A percentile compares a stretch with the other conserved stretches of the same genome.
Conservation (phyloP, 2,329 filamentous ascomycete species). For the Sclerotinia trifoliorum region DNA sequence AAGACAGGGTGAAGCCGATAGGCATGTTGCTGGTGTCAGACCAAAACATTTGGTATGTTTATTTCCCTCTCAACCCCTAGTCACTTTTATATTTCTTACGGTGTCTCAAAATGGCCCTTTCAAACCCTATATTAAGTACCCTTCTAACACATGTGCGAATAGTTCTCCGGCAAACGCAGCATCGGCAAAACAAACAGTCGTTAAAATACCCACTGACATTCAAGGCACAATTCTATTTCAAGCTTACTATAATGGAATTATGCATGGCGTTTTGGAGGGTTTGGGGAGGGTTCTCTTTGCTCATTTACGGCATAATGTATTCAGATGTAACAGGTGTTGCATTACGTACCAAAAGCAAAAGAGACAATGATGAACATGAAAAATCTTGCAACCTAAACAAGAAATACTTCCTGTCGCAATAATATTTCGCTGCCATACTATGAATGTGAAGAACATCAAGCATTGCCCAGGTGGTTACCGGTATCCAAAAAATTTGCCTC, state of each 20-base stretch:
- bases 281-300: conserved; percentile 14
- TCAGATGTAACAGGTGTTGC: conserved; percentile 17
- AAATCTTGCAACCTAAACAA: neutral
- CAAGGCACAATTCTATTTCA: conserved; percentile 17
- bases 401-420: neutral
- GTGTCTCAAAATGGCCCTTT: neutral
- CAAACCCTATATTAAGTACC: neutral
- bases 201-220: conserved; percentile 44
- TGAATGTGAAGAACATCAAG: no score
- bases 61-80: conserved; percentile 9
- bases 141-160: conserved; percentile 39
- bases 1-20: conserved; percentile 92
- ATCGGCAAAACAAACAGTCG: conserved; percentile 83
- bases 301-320: conserved; percentile 19
- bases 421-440: no score
- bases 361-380: neutral
- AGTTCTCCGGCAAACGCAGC: conserved; percentile 88
- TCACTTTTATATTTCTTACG: neutral
- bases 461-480: neutral
- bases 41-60: conserved; percentile 84
- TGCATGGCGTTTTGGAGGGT: conserved; percentile 20
- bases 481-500: neutral
- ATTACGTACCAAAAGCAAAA: conserved; percentile 14
- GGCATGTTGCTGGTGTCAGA: conserved; percentile 77
- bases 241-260: conserved; percentile 16